phyloP scores from a whole-genome alignment of 2,329 filamentous ascomycete species.

The Aureobasidium vineae region DNA sequence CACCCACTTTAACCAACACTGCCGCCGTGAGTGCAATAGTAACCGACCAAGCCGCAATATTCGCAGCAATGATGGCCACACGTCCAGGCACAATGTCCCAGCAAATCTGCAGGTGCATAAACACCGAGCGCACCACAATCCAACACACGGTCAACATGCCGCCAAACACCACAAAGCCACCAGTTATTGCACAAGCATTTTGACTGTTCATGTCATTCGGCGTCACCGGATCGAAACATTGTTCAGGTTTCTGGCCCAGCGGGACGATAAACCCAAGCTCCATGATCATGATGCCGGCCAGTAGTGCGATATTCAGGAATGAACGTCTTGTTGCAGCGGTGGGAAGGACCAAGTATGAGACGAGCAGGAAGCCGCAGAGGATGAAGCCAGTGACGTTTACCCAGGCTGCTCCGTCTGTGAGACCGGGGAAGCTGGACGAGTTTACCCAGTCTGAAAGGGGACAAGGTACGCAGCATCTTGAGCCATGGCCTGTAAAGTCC shows the following conservation, averaged over 20 bases:
- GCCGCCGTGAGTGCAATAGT: slow-evolving; percentile 37
- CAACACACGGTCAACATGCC: slow-evolving; percentile 78
- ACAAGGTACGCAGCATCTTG: slow-evolving; percentile 75
- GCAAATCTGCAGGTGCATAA: slow-evolving; percentile 43
- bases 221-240: slow-evolving; percentile 82
- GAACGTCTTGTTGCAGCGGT: slow-evolving; percentile 78
- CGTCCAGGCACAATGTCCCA: slow-evolving; percentile 39
- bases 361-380: slow-evolving; percentile 68
- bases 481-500: slow-evolving; percentile 29
- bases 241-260: slow-evolving; percentile 65
- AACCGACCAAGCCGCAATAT: slow-evolving; percentile 36
- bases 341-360: slow-evolving; percentile 74
- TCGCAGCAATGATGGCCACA: slow-evolving; percentile 37
- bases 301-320: slow-evolving; percentile 79
- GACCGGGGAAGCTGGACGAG: slow-evolving; percentile 54
- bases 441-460: slow-evolving; percentile 74
- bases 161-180: slow-evolving; percentile 72
- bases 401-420: slow-evolving; percentile 70
- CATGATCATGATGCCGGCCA: slow-evolving; percentile 68
- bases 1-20: slow-evolving; percentile 47
- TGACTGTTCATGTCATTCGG: slow-evolving; percentile 77
- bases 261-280: slow-evolving; percentile 83
- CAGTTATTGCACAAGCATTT: slow-evolving; percentile 74
- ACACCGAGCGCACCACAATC: slow-evolving; percentile 59
- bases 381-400: slow-evolving; percentile 68